Percentiles rank a stretch among this genome's conserved stretches.
phyloP scores from a whole-genome alignment of 1,284 basidiomycete genomes.

The Phenoliferia sp. region DNA sequence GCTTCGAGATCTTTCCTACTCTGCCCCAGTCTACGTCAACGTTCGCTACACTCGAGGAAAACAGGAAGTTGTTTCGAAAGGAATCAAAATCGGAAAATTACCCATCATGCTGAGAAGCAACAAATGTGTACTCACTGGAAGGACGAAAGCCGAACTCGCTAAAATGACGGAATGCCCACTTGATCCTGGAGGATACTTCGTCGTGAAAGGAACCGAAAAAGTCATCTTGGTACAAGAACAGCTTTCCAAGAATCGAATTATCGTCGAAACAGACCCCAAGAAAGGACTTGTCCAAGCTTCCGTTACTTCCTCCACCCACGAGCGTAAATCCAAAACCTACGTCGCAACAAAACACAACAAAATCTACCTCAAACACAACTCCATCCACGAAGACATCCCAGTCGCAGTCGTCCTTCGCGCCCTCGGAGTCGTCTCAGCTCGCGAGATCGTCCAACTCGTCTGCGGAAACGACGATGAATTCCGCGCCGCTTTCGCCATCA shows the following conservation, averaged over 20 bases:
- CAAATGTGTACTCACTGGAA: constrained; percentile 82
- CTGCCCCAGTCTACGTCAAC: constrained; percentile 88
- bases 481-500: constrained; percentile 82
- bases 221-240: constrained; percentile 99
- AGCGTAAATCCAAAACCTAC: constrained; percentile 98
- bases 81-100: constrained; percentile 83
- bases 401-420: constrained; percentile 96
- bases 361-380: constrained; percentile 97
- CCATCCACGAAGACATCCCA: constrained; percentile 93
- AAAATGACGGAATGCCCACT: constrained; percentile 94
- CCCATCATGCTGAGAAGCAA: constrained; percentile 97
- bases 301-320: constrained; percentile 98
- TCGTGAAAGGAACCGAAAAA: constrained; percentile 99
- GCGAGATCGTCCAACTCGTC: constrained; percentile 91
- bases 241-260: constrained; percentile 97
- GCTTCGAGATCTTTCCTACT: constrained; percentile 91
- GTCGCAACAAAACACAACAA: constrained; percentile 90
- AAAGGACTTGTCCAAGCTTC: constrained; percentile 93
- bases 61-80: constrained; percentile 75
- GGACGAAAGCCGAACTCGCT: constrained; percentile 74
- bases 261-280: constrained; percentile 87
- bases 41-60: constrained; percentile 93
- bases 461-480: constrained; percentile 89
- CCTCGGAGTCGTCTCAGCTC: constrained; percentile 93
- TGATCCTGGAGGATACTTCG: constrained; percentile 98